A percentile compares a stretch with the other conserved stretches of the same genome.
These are phyloP conservation scores for Coffea eugenioides DNA, from an alignment of 257 asterid genomes.

Conservation along the genomic window DNA sequence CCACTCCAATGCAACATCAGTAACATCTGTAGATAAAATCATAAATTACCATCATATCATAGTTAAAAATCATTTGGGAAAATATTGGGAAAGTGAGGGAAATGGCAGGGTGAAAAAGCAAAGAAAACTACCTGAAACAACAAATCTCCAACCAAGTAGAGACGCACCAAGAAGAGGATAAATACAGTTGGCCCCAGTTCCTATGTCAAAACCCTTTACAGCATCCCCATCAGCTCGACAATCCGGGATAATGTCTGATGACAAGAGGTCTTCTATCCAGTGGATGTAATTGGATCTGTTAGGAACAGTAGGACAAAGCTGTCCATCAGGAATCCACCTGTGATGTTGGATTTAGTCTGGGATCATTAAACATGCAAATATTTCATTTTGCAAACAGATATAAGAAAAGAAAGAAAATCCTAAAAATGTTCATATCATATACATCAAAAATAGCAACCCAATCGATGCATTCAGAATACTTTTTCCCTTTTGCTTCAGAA, in stretches of 20 bases:
- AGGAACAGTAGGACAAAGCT: conserved; percentile 95
- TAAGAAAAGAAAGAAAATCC: not conserved
- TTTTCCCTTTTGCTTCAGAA: not conserved
- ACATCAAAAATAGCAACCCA: not conserved
- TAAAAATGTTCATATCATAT: not conserved
- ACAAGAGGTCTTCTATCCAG: conserved; percentile 86
- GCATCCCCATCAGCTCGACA: conserved; percentile 25
- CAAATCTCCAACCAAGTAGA: conserved; percentile 85
- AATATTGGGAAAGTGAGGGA: not conserved
- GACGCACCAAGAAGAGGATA: conserved; percentile 99
- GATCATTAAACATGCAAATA: not conserved
- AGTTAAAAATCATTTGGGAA: conserved; percentile 6
- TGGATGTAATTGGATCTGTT: conserved; percentile 93
- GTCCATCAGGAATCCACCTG: conserved; percentile 99
- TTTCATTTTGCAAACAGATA: not conserved
- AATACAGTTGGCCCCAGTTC: conserved; percentile 95
- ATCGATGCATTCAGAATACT: too few relatives aligned
- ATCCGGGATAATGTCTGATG: conserved; percentile 51
- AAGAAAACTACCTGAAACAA: conserved; percentile 68
- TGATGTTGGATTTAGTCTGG: conserved; percentile 14
- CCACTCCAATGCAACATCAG: conserved; percentile 91
- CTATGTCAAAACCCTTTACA: conserved; percentile 83
- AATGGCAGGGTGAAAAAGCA: not conserved
- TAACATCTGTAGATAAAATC: conserved; percentile 52
- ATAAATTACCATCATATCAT: not conserved